Percentiles rank a stretch among this genome's conserved stretches.
phyloP scores from a whole-genome alignment of 495 filamentous ascomycete genomes.

The Aspergillus nidulans region DNA sequence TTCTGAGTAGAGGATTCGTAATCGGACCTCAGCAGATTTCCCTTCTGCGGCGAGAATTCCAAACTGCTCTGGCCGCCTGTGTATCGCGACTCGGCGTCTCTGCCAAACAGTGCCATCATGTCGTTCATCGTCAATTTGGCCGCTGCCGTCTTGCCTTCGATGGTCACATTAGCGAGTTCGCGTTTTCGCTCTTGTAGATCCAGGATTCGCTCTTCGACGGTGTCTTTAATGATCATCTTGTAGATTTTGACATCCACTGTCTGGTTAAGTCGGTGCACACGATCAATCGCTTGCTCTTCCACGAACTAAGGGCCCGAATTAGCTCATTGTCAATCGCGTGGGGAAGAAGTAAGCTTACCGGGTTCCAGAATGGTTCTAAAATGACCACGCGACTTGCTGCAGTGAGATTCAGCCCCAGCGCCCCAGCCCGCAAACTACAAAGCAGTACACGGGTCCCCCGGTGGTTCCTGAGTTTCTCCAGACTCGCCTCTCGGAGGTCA shows the following conservation, averaged over 20 bases:
- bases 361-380: slow-evolving; percentile 97
- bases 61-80: slow-evolving; percentile 30
- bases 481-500: slow-evolving; percentile 81
- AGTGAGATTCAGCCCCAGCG: slow-evolving; percentile 88
- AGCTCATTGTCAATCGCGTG: not conserved
- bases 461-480: slow-evolving; percentile 70
- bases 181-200: slow-evolving; percentile 91
- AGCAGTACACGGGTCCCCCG: slow-evolving; percentile 71
- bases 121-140: slow-evolving; percentile 88
- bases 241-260: slow-evolving; percentile 91
- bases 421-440: slow-evolving; percentile 89
- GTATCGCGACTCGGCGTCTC: slow-evolving; percentile 60
- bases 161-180: slow-evolving; percentile 75
- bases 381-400: slow-evolving; percentile 92
- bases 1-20: slow-evolving; percentile 2
- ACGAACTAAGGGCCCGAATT: slow-evolving; percentile 59
- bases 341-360: slow-evolving; percentile 49
- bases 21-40: slow-evolving; percentile 20
- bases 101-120: slow-evolving; percentile 83
- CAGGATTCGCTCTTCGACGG: slow-evolving; percentile 89
- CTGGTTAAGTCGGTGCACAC: slow-evolving; percentile 94
- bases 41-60: slow-evolving; percentile 19
- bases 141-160: slow-evolving; percentile 72
- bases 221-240: slow-evolving; percentile 77
- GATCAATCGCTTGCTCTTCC: slow-evolving; percentile 97